Evolutionary conservation across 1,284 basidiomycete species (phyloP), one percentile per base, ranked within the genome.

Genomic region (Ceratobasidium theobromae): DNA sequence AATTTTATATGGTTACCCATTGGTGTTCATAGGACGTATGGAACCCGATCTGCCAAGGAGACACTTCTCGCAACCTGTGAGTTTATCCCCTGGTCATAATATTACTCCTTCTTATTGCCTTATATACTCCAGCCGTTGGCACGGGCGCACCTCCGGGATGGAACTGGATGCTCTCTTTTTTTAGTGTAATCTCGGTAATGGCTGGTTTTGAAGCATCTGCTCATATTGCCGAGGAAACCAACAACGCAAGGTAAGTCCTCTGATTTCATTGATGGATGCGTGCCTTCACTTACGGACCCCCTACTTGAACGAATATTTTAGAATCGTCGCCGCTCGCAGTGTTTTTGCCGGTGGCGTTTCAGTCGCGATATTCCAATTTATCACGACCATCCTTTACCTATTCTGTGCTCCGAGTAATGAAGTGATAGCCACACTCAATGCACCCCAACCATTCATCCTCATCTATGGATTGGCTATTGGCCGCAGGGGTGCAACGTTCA

Each of bases 161-260:
- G 92, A 93, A 93, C 71, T 93, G 89, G 88, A 83, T 91, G 8
- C 75, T 93, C 30, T 91, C 87, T 3, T 88, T 91, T 79, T 78
- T 94, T 16, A 93, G 91, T 75, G 88, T 89, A 1, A 86, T 90
- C 1, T 90, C 90, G 11, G 89, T 87, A 0, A 78, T 94, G 77
- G 92, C 88, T 12, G 92, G 92, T 1, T 94, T 93, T 71, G 92
- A 93, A 75, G 91, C 91, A 0, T 87, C 90, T n/a, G 92, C 92
- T 0, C 92, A 94, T 70, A 87, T 94, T 67, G 91, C 91, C 1
- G 92, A 94, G 76, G 92, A 94, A 76, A 93, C 92, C 0, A 91
- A 90, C 75, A 88, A 93, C 73, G 91, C 92, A n/a, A n/a, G n/a
- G n/a, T n/a, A n/a, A n/a, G n/a, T n/a, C n/a, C n/a, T n/a, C n/a